Evolutionary conservation across 371 early-diverging fungal genomes (phyloP).

Genomic region (Mucor lusitanicus): DNA sequence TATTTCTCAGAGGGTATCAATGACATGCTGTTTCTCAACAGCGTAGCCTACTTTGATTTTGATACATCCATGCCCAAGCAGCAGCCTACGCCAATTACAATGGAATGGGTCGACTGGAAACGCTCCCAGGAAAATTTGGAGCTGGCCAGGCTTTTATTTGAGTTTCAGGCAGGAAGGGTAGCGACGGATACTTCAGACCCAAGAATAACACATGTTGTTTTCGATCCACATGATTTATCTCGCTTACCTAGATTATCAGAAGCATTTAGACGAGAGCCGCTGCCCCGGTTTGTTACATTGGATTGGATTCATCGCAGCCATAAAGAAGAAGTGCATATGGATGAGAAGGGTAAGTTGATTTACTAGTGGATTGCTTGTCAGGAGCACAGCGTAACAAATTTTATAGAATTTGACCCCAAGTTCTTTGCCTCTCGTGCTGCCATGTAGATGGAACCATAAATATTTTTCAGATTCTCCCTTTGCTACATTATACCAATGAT

Average conservation of each 20-base stretch:
- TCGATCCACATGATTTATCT: slow-evolving; percentile 22
- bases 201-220: slow-evolving; percentile 39
- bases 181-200: background rate
- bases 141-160: slow-evolving; percentile 6
- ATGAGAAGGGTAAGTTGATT: background rate
- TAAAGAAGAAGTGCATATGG: background rate
- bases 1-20: slow-evolving; percentile 33
- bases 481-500: background rate
- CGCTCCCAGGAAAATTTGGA: slow-evolving; percentile 21
- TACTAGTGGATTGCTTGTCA: background rate
- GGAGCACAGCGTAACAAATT: background rate
- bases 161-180: slow-evolving; percentile 29
- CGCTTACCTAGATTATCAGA: slow-evolving; percentile 19
- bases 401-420: background rate
- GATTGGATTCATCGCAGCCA: slow-evolving; percentile 14
- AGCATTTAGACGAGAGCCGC: slow-evolving; percentile 7
- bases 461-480: background rate
- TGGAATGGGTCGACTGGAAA: slow-evolving; percentile 24
- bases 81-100: slow-evolving; percentile 1
- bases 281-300: slow-evolving; percentile 28
- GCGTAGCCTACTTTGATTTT: slow-evolving; percentile 32
- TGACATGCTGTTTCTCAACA: slow-evolving; percentile 32
- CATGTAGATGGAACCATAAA: background rate
- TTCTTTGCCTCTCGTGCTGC: background rate
- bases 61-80: background rate